Evolutionary conservation across 441 rosid genomes (phyloP).

Genomic region (Euphorbia schlechtendalii): DNA sequence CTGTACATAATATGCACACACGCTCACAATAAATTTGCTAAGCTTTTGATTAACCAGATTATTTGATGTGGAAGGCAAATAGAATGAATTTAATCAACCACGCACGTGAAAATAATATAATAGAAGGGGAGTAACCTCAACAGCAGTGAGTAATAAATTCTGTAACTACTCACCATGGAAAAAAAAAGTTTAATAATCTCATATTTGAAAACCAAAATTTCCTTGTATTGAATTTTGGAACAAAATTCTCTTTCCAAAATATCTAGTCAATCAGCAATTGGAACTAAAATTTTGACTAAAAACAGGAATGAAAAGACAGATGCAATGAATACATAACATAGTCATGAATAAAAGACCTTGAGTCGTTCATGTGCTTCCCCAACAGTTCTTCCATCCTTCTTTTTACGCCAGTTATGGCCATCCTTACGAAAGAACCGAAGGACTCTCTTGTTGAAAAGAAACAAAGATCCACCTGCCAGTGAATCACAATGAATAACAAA

Average conservation of each 20-base stretch:
- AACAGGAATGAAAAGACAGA: neutral
- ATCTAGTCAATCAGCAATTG: neutral
- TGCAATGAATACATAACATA: neutral
- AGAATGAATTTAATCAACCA: neutral
- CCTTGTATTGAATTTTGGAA: neutral
- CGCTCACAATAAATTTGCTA: neutral
- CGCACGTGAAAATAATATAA: neutral
- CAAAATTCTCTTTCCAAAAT: neutral
- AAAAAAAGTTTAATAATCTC: neutral
- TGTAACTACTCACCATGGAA: neutral
- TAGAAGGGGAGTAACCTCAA: neutral
- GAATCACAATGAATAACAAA: constrained; percentile 1
- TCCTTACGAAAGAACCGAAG: constrained; percentile 78
- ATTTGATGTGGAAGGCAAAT: neutral
- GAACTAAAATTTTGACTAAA: neutral
- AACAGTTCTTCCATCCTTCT: constrained; percentile 80
- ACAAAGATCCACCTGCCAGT: constrained; percentile 72
- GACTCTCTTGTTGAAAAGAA: constrained; percentile 74
- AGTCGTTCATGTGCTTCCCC: constrained; percentile 96
- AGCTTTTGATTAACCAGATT: neutral
- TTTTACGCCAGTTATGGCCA: constrained; percentile 87
- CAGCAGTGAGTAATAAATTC: neutral
- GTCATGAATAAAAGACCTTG: constrained; percentile 41
- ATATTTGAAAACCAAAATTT: neutral
- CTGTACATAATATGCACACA: neutral